Percentiles rank a stretch among this genome's conserved stretches.
phyloP scores from a whole-genome alignment of 805 yeast genomes.

The Candida chilensis region DNA sequence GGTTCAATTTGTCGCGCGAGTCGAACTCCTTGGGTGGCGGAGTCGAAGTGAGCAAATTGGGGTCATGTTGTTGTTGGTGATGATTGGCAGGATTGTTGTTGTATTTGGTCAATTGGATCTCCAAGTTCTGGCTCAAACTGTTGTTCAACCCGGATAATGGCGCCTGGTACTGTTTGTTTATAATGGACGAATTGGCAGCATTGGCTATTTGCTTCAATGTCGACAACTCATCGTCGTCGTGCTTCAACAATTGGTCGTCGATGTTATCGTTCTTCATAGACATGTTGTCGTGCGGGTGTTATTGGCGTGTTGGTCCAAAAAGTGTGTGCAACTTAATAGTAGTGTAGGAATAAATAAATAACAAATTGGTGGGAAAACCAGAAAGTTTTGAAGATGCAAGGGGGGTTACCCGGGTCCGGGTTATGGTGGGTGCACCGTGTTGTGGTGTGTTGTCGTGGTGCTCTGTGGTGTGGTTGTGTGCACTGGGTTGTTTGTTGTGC shows the following conservation, averaged over 20 bases:
- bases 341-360: background rate
- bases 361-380: background rate
- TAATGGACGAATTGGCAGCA: constrained; percentile 16
- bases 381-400: background rate
- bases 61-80: constrained; percentile 8
- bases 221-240: constrained; percentile 15
- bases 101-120: too few relatives aligned
- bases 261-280: constrained; percentile 13
- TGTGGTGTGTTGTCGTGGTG: background rate
- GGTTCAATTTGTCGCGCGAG: constrained; percentile 38
- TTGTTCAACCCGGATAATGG: too few relatives aligned
- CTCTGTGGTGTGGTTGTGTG: too few relatives aligned
- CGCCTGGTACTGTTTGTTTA: constrained; percentile 7
- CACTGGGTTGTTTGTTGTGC: too few relatives aligned
- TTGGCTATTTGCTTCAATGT: constrained; percentile 22
- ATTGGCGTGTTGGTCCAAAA: background rate
- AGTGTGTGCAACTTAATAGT: background rate
- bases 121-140: too few relatives aligned
- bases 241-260: constrained; percentile 32
- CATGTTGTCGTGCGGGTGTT: background rate
- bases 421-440: background rate
- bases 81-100: constrained; percentile 6
- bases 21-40: constrained; percentile 45
- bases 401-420: background rate
- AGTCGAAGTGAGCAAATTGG: constrained; percentile 37